These are phyloP conservation scores for Penicillium sp. DNA, from an alignment of 2,329 filamentous ascomycete genomes.

Conservation along the genomic window DNA sequence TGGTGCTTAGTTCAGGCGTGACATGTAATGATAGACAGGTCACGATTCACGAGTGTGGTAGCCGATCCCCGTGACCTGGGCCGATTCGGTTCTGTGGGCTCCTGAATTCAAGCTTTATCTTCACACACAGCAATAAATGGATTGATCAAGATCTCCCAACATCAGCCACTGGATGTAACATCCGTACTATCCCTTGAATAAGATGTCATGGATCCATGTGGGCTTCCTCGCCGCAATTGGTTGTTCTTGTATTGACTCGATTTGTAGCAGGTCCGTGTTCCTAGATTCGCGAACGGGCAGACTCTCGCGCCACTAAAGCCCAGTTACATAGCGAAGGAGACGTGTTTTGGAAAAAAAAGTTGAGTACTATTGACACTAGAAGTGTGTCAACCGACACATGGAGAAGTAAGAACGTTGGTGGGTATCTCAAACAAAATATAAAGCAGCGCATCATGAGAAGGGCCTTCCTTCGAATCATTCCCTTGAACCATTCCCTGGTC, in stretches of 20 bases:
- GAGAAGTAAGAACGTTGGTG: conserved; percentile 7
- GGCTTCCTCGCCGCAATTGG: neutral
- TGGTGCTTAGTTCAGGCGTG: neutral
- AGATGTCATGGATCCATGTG: neutral
- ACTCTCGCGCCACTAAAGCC: no score
- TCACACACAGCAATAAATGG: no score
- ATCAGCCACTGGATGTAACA: neutral
- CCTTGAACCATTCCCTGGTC: neutral
- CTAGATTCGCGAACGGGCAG: no score
- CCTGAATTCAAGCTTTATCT: no score
- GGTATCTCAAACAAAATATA: conserved; percentile 9
- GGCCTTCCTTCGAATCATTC: neutral
- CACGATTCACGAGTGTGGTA: neutral
- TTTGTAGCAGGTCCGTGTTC: no score
- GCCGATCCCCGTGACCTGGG: neutral
- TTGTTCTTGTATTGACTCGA: neutral
- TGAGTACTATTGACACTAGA: neutral
- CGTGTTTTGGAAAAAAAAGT: neutral
- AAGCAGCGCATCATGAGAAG: neutral
- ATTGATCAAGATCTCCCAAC: neutral
- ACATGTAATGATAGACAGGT: neutral
- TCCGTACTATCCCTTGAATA: neutral
- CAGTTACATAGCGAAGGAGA: no score
- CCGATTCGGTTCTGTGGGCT: no score
- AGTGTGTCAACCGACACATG: neutral